Base-by-base conservation (phyloP, 2,329 filamentous ascomycete species). In the Ophiobolus disseminans region DNA sequence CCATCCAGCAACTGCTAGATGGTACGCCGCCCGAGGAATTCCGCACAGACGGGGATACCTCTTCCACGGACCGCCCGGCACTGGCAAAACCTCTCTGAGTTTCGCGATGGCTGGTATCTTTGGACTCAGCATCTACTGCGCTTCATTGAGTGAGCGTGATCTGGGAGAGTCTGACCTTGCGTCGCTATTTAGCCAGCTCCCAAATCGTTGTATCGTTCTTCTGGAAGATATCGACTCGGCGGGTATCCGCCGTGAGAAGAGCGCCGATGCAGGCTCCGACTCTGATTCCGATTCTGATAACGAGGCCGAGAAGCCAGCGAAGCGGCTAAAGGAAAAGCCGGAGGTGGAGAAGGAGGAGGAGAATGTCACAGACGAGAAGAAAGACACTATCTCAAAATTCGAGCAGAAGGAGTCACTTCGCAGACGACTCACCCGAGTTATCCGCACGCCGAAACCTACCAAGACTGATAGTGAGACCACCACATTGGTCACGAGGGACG, bases 41-140 rank as follows among this genome's bases (percentile, higher is more conserved):
- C 91, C 91, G 0, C 95, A 95, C 68, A 83, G 91, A 11, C 81
- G 91, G 4, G 91, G 91, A 0, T 96, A 94, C 63, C 81, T 96
- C 0, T 84, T 96, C 11, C 80, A 92, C 56, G 91, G 91, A 0
- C 90, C 90, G 0, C 89, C 90, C 0, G 89, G 90, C 1, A 92
- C 89, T 0, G 89, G 90, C 11, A 94, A 93, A 73, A 88, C 85
- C 1, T 63, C 57, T 0, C 50, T 69, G 9, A 63, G 60, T 1
- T 65, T 71, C 17, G 76, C 78, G 0, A 58, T 79, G 1, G 78
- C 77, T 8, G 76, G 77, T 1, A 69, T 79, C 22, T 80, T 80
- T 44, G 75, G 76, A 2, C 63, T 80, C 2, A 70, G 75, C 32
- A 74, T 80, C 20, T 77, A 77, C 58, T 75, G 73, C 43, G 74